Evolutionary conservation across 139 green algal genomes (phyloP).

Genomic region (Tetraselmis striata): DNA sequence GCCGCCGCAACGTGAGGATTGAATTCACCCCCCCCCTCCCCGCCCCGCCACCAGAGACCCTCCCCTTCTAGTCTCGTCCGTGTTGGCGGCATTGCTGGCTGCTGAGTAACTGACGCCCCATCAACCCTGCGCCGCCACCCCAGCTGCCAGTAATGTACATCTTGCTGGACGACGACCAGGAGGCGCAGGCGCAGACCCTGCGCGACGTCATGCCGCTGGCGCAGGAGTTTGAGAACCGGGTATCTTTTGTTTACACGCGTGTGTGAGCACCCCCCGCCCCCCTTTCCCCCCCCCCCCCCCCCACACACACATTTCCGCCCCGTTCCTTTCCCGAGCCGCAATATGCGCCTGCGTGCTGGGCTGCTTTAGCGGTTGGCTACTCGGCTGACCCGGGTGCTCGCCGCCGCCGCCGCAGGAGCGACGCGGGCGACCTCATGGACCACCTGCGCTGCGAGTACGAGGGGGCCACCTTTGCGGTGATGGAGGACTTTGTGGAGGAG

Average conservation of each 20-base stretch:
- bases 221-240: neutral
- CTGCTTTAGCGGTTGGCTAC: no score
- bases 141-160: conserved; percentile 17
- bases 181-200: neutral
- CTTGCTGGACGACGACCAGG: conserved; percentile 6
- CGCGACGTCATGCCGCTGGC: neutral
- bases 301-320: no score
- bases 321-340: no score
- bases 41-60: no score
- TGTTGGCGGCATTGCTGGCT: no score
- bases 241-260: conserved; percentile 17
- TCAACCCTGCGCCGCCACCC: no score
- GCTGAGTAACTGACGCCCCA: no score
- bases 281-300: no score
- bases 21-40: no score
- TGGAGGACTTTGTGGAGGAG: conserved; percentile 21
- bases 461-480: conserved; percentile 5
- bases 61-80: no score
- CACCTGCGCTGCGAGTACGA: conserved; percentile 20
- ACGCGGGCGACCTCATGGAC: conserved; percentile 11
- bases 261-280: neutral
- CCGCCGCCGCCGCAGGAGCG: neutral
- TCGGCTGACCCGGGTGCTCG: no score
- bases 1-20: neutral
- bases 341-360: no score